A percentile compares a stretch with the other conserved stretches of the same genome.
Conservation (phyloP, 148 eudicot species). For the Fagopyrum esculentum region DNA sequence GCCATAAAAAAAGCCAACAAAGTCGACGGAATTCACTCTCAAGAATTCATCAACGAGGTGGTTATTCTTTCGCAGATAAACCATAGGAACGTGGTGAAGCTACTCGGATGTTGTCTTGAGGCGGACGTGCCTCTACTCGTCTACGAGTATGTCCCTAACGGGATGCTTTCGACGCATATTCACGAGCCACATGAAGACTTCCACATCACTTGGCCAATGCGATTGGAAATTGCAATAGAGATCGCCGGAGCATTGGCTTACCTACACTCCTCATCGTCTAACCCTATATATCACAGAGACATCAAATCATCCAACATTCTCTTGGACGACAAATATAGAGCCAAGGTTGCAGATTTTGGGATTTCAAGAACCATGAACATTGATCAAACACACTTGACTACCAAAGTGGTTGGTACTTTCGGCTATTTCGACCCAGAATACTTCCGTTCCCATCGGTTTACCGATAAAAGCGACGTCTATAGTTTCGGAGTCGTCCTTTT, state of each 20-base stretch:
- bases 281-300: constrained; percentile 16
- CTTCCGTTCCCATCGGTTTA: not conserved
- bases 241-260: not conserved
- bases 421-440: constrained; percentile 9
- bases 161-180: not conserved
- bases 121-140: constrained; percentile 12
- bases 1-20: constrained; percentile 13
- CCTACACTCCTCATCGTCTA: not conserved
- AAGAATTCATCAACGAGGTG: constrained; percentile 14
- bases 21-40: constrained; percentile 2
- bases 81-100: not conserved
- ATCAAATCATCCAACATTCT: constrained; percentile 15
- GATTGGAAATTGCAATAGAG: not conserved
- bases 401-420: not conserved
- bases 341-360: constrained; percentile 5
- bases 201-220: constrained; percentile 5
- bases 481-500: not conserved
- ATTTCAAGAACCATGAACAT: not conserved
- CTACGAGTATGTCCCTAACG: constrained; percentile 10
- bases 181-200: not conserved
- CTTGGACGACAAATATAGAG: not conserved
- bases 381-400: constrained; percentile 6
- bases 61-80: constrained; percentile 5
- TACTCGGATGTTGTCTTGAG: constrained; percentile 12
- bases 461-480: constrained; percentile 1